Conservation (phyloP, 768 basidiomycete species). For the Boletus rubroflammeus region DNA sequence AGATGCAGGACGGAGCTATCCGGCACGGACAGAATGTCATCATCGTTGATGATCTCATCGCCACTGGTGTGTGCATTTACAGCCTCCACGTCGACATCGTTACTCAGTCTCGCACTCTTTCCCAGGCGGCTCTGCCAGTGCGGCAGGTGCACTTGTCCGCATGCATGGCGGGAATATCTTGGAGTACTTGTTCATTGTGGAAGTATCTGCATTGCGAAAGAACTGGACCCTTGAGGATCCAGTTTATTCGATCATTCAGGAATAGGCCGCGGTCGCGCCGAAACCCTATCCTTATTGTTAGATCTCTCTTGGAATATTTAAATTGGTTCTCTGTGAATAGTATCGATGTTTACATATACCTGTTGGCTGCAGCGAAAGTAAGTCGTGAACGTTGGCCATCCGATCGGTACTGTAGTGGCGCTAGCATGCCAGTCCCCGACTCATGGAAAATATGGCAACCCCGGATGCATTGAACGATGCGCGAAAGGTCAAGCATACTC, state of each 20-base stretch:
- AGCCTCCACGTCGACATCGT: not conserved
- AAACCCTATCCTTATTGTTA: constrained; percentile 26
- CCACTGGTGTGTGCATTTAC: constrained; percentile 69
- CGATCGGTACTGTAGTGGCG: not conserved
- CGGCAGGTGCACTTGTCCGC: constrained; percentile 84
- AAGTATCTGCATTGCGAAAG: constrained; percentile 69
- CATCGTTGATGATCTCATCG: constrained; percentile 92
- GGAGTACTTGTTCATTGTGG: constrained; percentile 94
- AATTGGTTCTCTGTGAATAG: not conserved
- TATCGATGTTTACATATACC: not conserved
- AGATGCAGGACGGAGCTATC: constrained; percentile 90
- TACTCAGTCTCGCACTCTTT: constrained; percentile 3
- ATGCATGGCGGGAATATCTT: constrained; percentile 81
- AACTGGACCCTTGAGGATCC: constrained; percentile 74
- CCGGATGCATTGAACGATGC: not conserved
- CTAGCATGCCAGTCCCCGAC: not conserved
- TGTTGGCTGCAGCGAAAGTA: not conserved
- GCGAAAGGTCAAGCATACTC: too few species aligned
- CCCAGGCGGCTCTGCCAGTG: constrained; percentile 87
- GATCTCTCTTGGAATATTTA: constrained; percentile 2
- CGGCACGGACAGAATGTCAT: constrained; percentile 78
- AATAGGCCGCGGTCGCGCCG: constrained; percentile 27
- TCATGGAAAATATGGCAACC: not conserved
- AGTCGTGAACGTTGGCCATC: not conserved
- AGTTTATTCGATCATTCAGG: constrained; percentile 84